Percentiles rank a stretch among this genome's conserved stretches.
Evolutionary conservation across 108 stramenopile genomes (phyloP).

Genomic region (Cylindrotheca fusiformis): DNA sequence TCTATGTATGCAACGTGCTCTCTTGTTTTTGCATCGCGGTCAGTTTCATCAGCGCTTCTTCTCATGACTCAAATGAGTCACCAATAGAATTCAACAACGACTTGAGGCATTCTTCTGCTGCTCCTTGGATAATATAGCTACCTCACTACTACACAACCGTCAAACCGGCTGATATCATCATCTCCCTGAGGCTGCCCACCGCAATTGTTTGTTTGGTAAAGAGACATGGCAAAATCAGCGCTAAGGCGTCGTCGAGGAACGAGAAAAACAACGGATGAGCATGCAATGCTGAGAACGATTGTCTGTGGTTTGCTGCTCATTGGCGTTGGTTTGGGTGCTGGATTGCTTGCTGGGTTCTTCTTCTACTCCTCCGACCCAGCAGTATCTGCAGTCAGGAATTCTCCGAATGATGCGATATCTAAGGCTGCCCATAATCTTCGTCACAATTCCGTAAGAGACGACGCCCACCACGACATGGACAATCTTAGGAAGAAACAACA

Average conservation of each 20-base stretch:
- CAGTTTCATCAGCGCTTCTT: too few species aligned
- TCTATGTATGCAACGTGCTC: too few species aligned
- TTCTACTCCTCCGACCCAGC: background rate
- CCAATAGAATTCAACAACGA: too few species aligned
- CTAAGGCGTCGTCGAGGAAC: slow-evolving; percentile 27
- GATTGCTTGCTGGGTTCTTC: slow-evolving; percentile 9
- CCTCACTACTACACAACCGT: too few species aligned
- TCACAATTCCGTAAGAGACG: background rate
- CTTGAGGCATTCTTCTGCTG: background rate
- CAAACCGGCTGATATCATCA: too few species aligned
- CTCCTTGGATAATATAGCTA: too few species aligned
- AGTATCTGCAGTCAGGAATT: background rate
- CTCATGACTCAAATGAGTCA: too few species aligned
- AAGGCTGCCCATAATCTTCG: background rate
- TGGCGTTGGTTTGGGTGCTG: slow-evolving; percentile 3
- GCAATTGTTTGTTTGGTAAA: too few species aligned
- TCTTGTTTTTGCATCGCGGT: too few species aligned
- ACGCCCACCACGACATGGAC: background rate
- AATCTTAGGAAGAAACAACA: background rate
- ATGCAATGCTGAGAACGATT: slow-evolving; percentile 1
- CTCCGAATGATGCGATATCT: background rate
- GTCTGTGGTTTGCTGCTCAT: slow-evolving; percentile 9
- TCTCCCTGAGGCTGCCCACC: too few species aligned
- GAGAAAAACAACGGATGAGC: slow-evolving; percentile 3
- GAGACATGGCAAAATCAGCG: slow-evolving; percentile 22